Evolutionary conservation across 2,329 filamentous ascomycete genomes (phyloP).

Genomic region (Emergomyces africanus): DNA sequence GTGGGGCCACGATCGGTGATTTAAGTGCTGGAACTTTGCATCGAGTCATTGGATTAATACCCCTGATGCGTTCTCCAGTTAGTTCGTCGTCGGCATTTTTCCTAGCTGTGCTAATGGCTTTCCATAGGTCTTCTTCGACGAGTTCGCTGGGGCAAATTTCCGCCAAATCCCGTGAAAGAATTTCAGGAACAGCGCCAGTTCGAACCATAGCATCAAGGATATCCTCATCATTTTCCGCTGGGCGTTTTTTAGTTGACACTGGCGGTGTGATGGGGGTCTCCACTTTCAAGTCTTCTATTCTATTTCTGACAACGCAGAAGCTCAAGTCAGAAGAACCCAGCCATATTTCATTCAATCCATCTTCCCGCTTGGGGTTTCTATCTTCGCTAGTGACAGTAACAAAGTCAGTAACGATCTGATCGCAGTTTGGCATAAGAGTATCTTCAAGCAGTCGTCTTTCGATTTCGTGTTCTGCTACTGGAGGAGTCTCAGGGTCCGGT

Average conservation of each 20-base stretch:
- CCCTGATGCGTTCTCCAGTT: conserved; percentile 34
- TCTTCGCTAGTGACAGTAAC: neutral
- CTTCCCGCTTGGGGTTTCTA: conserved; percentile 1
- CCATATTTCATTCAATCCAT: neutral
- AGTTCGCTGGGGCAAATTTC: conserved; percentile 20
- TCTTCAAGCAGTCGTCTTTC: conserved; percentile 22
- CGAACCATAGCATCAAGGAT: conserved; percentile 1
- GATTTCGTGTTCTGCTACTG: conserved; percentile 21
- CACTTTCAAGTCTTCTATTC: conserved; percentile 28
- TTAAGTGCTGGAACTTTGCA: conserved; percentile 38
- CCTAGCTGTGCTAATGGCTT: conserved; percentile 16
- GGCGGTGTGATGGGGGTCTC: conserved; percentile 36
- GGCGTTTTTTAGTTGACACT: conserved; percentile 12
- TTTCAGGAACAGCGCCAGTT: conserved; percentile 18
- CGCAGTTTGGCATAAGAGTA: neutral
- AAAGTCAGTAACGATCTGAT: neutral
- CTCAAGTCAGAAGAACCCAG: neutral
- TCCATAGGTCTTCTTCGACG: conserved; percentile 22
- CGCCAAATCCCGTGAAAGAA: conserved; percentile 24
- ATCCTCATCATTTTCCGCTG: conserved; percentile 1
- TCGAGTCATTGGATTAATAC: conserved; percentile 34
- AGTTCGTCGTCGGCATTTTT: conserved; percentile 22
- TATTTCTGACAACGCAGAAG: neutral
- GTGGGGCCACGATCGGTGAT: conserved; percentile 28
- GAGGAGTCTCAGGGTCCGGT: conserved; percentile 24